These are phyloP conservation scores for Fraxinus greggii DNA, from an alignment of 305 asterid species.

Conservation along the genomic window DNA sequence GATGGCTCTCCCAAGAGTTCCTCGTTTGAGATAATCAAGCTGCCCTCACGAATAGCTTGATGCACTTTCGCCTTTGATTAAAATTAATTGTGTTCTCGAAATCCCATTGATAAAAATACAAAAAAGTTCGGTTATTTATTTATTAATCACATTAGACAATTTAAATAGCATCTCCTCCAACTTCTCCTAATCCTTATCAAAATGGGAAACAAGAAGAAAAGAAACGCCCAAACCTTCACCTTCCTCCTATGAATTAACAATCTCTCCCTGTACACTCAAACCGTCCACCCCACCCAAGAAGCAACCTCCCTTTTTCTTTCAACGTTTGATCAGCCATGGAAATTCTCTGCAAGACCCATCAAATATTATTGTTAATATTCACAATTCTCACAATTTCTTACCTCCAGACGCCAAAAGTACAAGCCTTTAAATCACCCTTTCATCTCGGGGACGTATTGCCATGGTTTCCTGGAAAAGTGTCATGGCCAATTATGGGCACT, in stretches of 20 bases:
- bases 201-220: not conserved
- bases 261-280: not conserved
- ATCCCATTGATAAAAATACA: not conserved
- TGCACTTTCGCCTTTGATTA: not conserved
- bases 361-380: conserved; percentile 19
- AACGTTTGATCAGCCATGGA: conserved; percentile 31
- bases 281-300: not conserved
- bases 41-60: no score
- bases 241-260: not conserved
- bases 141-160: not conserved
- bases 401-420: conserved; percentile 15
- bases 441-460: conserved; percentile 65
- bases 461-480: conserved; percentile 65
- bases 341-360: conserved; percentile 31
- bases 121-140: not conserved
- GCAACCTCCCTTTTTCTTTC: not conserved
- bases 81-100: not conserved
- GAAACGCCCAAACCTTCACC: not conserved
- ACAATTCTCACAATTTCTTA: conserved; percentile 25
- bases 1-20: no score
- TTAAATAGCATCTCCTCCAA: not conserved
- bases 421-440: conserved; percentile 54
- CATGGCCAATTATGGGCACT: conserved; percentile 68
- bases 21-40: no score
- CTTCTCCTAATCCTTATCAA: not conserved